Evolutionary conservation across 495 filamentous ascomycete species (phyloP).

Genomic region (Pyrenula massariospora): DNA sequence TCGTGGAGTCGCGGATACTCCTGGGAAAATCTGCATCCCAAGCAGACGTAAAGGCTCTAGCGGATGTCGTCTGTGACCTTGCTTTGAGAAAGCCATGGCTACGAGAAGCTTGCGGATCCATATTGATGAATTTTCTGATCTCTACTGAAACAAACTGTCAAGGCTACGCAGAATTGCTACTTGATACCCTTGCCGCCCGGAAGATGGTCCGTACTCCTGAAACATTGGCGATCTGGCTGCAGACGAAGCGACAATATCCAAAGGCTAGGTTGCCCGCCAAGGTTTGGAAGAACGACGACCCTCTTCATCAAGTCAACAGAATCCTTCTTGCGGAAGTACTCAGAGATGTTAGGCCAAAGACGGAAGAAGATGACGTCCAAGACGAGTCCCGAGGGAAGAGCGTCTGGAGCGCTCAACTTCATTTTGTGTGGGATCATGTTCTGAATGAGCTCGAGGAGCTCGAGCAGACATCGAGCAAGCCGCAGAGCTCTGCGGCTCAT

Average conservation of each 20-base stretch:
- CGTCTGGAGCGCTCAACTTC: conserved; percentile 65
- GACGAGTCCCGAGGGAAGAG: conserved; percentile 32
- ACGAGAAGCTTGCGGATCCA: conserved; percentile 72
- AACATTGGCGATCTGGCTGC: conserved; percentile 81
- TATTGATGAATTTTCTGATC: conserved; percentile 39
- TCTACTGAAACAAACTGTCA: conserved; percentile 20
- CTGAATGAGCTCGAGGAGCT: conserved; percentile 34
- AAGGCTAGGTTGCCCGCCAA: conserved; percentile 49
- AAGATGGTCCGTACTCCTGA: conserved; percentile 65
- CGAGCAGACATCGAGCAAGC: conserved; percentile 14
- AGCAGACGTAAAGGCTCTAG: conserved; percentile 48
- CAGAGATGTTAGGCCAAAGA: conserved; percentile 58
- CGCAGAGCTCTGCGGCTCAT: conserved; percentile 22
- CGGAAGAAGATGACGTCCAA: conserved; percentile 32
- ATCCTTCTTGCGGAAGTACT: conserved; percentile 57
- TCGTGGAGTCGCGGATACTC: conserved; percentile 67
- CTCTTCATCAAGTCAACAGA: conserved; percentile 53
- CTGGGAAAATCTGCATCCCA: conserved; percentile 36
- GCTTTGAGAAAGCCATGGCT: conserved; percentile 72
- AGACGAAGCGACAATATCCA: conserved; percentile 50
- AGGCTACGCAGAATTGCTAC: conserved; percentile 34
- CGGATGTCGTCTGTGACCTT: conserved; percentile 39
- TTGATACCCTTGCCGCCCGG: conserved; percentile 50
- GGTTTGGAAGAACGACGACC: conserved; percentile 64
- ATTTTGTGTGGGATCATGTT: conserved; percentile 81